A percentile compares a stretch with the other conserved stretches of the same genome.
Conservation (phyloP, 371 early-diverging fungal genomes). For the Mortierella sp. region DNA sequence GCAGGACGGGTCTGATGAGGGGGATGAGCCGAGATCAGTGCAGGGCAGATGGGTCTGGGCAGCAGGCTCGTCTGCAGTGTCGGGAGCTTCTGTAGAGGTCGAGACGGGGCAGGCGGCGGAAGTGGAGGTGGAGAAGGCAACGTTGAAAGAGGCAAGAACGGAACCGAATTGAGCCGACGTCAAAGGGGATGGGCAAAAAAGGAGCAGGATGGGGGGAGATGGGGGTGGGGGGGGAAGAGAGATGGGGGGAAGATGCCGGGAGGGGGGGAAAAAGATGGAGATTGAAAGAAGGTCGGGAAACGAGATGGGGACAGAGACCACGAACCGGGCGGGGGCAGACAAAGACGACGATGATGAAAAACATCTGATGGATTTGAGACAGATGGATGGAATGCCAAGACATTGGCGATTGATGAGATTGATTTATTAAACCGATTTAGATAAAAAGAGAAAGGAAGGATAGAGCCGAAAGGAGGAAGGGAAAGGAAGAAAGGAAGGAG, state of each 20-base stretch:
- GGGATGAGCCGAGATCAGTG: too few relatives aligned
- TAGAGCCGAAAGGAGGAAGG: slow-evolving; percentile 5
- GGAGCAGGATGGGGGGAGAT: background rate
- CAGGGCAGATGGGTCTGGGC: too few relatives aligned
- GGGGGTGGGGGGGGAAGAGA: background rate
- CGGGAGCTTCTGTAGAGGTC: slow-evolving; percentile 1
- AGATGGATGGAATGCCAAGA: too few relatives aligned
- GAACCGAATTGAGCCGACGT: slow-evolving; percentile 7
- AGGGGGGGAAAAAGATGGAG: background rate
- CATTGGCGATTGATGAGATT: too few relatives aligned
- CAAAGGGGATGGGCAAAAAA: background rate
- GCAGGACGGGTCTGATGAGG: background rate
- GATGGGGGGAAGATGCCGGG: slow-evolving; percentile 1
- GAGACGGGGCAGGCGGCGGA: slow-evolving; percentile 6
- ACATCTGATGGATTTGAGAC: too few relatives aligned
- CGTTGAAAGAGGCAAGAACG: background rate
- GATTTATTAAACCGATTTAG: background rate
- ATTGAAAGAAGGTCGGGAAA: background rate
- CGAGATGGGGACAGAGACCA: too few relatives aligned
- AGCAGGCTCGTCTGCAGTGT: background rate
- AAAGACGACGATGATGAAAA: too few relatives aligned
- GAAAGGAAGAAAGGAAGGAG: slow-evolving; percentile 3
- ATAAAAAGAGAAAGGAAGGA: slow-evolving; percentile 1
- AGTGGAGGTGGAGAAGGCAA: background rate
- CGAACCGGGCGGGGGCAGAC: too few relatives aligned